Evolutionary conservation across 257 asterid species (phyloP), one percentile per base, ranked within the genome.

Genomic region (Datura wrightii): DNA sequence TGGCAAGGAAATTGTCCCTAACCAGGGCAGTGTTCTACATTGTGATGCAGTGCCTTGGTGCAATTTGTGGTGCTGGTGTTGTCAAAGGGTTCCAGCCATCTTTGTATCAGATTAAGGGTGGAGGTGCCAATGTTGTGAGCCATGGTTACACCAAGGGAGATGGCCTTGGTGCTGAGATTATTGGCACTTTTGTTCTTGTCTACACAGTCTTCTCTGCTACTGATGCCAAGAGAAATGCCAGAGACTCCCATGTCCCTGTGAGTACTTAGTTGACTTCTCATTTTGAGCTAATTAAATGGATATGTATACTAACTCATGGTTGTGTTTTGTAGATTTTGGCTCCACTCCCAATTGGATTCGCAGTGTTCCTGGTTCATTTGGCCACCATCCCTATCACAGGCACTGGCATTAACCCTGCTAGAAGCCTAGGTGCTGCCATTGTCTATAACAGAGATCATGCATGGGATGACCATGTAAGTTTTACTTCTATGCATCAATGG

Each of bases 201-300:
- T 94, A 94, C 93, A 92, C 95, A 1, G 97, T 94, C 58, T 94
- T 92, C 74, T 94, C 98, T 5, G 98, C 98, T 37, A 94, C 97
- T 2, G 98, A 94, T 92, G 98, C 98, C 87, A 94, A 94, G 90
- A 94, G 98, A 89, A 92, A 90, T 53, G 98, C 98, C 65, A 89
- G 98, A 85, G 98, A 94, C 76, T 94, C 97, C 46, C 98, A 94
- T 87, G 98, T 94, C 82, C 98, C 98, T 46, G 95, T 93, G 81
- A 90, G 97, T 85, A 74, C 42, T 67, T 80, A 0, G 37, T 67
- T 46, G 10, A 16, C 36, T 54, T 79, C 8, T 56, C 76, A 46
- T n/a, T 74, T 62, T 4, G 15, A 76, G 63, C 4, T 76, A 4
- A 3, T 31, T 50, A 50, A 24, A 13, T 31, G 5, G 18, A 2